A percentile compares a stretch with the other conserved stretches of the same genome.
Evolutionary conservation across 805 yeast species (phyloP).

Genomic region (Wickerhamiella sergipiensis): DNA sequence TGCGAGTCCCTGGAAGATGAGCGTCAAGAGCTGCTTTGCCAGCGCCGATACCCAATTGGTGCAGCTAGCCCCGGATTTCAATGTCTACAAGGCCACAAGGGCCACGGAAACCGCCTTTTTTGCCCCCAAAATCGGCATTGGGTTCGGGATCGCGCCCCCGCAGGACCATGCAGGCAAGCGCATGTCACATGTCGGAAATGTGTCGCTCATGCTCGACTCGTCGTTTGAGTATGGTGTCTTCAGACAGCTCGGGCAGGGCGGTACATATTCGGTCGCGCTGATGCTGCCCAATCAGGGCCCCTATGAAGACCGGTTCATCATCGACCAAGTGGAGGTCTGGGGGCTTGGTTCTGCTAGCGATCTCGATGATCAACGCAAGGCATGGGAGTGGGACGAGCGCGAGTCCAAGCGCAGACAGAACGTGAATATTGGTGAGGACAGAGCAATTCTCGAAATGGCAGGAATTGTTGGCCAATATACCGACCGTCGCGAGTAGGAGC

Average conservation of each 20-base stretch:
- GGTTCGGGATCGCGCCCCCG: slow-evolving; percentile 57
- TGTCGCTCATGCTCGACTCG: slow-evolving; percentile 65
- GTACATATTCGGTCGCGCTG: slow-evolving; percentile 23
- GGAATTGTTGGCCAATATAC: slow-evolving; percentile 38
- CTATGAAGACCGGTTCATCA: slow-evolving; percentile 56
- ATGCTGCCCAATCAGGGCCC: slow-evolving; percentile 19
- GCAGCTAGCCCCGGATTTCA: slow-evolving; percentile 44
- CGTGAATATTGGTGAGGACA: slow-evolving; percentile 58
- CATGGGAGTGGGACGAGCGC: slow-evolving; percentile 85
- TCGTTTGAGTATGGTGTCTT: slow-evolving; percentile 71
- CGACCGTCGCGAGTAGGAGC: slow-evolving; percentile 14
- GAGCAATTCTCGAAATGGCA: slow-evolving; percentile 79
- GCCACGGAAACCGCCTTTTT: slow-evolving; percentile 26
- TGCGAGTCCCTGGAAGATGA: slow-evolving; percentile 61
- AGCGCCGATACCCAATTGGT: slow-evolving; percentile 42
- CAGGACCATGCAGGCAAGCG: slow-evolving; percentile 33
- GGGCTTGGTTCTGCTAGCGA: slow-evolving; percentile 78
- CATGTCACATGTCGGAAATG: slow-evolving; percentile 36
- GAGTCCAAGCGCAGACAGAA: slow-evolving; percentile 71
- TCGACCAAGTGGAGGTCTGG: slow-evolving; percentile 78
- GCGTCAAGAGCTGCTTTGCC: slow-evolving; percentile 55
- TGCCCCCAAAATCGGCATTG: slow-evolving; percentile 43
- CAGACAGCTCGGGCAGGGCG: slow-evolving; percentile 50
- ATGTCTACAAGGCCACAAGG: not conserved
- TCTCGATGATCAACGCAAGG: slow-evolving; percentile 56